These are phyloP conservation scores for Rhynchospora pubera DNA, from an alignment of 176 grass and related monocot genomes.

Conservation along the genomic window DNA sequence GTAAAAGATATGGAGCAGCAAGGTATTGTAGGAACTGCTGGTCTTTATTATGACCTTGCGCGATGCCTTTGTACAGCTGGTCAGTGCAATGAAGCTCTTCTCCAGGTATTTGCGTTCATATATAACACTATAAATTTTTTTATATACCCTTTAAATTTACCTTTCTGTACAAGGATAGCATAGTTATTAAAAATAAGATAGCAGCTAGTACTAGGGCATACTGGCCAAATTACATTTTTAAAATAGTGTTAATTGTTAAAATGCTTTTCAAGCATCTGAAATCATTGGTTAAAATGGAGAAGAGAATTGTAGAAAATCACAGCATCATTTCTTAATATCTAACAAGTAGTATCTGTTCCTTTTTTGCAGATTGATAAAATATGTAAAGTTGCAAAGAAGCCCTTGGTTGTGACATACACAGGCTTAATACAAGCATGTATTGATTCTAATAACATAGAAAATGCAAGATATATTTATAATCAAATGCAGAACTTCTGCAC, in stretches of 20 bases:
- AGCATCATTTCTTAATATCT: neutral
- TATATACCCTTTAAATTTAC: neutral
- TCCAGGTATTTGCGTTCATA: conserved; percentile 48
- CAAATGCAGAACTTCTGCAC: conserved; percentile 79
- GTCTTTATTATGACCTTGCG: conserved; percentile 96
- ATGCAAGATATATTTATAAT: conserved; percentile 73
- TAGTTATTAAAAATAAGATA: neutral
- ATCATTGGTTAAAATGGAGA: neutral
- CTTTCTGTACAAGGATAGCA: neutral
- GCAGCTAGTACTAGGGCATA: neutral
- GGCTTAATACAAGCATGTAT: conserved; percentile 85
- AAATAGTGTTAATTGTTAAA: neutral
- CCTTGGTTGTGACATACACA: conserved; percentile 89
- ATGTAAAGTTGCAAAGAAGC: conserved; percentile 97
- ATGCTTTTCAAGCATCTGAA: neutral
- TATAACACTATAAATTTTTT: neutral
- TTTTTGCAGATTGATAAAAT: conserved; percentile 78
- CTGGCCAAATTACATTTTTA: neutral
- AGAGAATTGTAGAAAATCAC: neutral
- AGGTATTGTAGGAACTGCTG: conserved; percentile 82
- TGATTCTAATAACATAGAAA: conserved; percentile 67
- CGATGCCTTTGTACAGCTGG: conserved; percentile 88
- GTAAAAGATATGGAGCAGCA: conserved; percentile 90
- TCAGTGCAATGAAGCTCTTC: conserved; percentile 80
- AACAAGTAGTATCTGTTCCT: neutral